Conservation (phyloP, 352 stramenopile genomes). For the Peronosclerospora sorghi region DNA sequence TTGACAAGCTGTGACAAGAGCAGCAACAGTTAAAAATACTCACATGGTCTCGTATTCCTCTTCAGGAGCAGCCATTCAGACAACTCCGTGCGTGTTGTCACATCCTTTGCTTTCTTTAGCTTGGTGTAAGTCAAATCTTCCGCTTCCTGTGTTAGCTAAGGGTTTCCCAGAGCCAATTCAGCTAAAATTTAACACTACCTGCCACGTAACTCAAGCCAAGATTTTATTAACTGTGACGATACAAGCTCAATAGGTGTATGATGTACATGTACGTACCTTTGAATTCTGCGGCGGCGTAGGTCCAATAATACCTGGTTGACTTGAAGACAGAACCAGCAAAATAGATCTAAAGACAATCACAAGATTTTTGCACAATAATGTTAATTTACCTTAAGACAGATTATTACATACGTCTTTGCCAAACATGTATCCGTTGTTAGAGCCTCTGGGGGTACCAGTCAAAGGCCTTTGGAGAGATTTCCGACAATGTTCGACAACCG, state of each 20-base stretch:
- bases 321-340: conserved; percentile 80
- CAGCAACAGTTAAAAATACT: background rate
- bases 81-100: conserved; percentile 42
- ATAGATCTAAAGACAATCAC: conserved; percentile 58
- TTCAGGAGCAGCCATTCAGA: conserved; percentile 37
- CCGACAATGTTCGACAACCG: background rate
- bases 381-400: no score
- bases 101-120: conserved; percentile 25
- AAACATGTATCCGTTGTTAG: conserved; percentile 73
- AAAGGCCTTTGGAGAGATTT: conserved; percentile 33
- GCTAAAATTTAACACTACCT: conserved; percentile 53
- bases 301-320: conserved; percentile 76
- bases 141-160: conserved; percentile 34
- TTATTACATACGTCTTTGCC: conserved; percentile 78
- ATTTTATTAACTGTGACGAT: background rate
- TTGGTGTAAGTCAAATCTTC: conserved; percentile 42
- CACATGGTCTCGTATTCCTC: conserved; percentile 38
- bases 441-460: conserved; percentile 69
- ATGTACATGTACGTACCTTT: conserved; percentile 26
- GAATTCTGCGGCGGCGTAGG: conserved; percentile 44
- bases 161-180: conserved; percentile 47
- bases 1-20: background rate
- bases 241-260: background rate
- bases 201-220: background rate
- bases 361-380: no score